phyloP scores from a whole-genome alignment of 306 rosid genomes.

The Malus orientalis region DNA sequence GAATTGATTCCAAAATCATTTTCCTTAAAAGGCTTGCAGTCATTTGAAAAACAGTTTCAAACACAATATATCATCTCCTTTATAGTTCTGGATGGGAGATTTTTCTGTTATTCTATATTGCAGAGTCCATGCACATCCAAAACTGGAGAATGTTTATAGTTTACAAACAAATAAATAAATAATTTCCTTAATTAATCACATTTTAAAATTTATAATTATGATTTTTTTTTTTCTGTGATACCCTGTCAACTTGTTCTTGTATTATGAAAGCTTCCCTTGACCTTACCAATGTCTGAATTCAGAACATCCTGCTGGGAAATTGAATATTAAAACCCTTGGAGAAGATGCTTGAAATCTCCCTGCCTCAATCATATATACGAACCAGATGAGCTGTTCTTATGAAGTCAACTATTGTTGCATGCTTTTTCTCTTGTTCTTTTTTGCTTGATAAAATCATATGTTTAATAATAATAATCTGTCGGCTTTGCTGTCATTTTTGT shows the following conservation, averaged over 20 bases:
- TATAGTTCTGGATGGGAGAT: constrained; percentile 26
- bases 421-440: constrained; percentile 18
- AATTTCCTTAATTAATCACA: constrained; percentile 24
- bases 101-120: constrained; percentile 15
- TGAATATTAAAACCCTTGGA: constrained; percentile 23
- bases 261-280: constrained; percentile 51
- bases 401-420: constrained; percentile 56
- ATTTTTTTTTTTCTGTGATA: constrained; percentile 28
- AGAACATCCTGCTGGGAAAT: constrained; percentile 32
- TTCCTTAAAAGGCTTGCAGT: too few relatives aligned
- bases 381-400: constrained; percentile 54
- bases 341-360: constrained; percentile 63
- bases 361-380: constrained; percentile 46
- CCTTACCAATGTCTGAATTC: constrained; percentile 55
- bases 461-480: constrained; percentile 34
- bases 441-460: constrained; percentile 22
- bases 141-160: constrained; percentile 9
- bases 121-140: constrained; percentile 39
- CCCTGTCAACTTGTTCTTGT: constrained; percentile 53
- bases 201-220: constrained; percentile 28
- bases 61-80: background rate
- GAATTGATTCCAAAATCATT: too few relatives aligned
- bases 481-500: constrained; percentile 52
- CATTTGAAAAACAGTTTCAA: too few relatives aligned
- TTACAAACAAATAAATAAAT: constrained; percentile 17